Conservation (phyloP, 768 basidiomycete species). For the Pluteus cervinus region DNA sequence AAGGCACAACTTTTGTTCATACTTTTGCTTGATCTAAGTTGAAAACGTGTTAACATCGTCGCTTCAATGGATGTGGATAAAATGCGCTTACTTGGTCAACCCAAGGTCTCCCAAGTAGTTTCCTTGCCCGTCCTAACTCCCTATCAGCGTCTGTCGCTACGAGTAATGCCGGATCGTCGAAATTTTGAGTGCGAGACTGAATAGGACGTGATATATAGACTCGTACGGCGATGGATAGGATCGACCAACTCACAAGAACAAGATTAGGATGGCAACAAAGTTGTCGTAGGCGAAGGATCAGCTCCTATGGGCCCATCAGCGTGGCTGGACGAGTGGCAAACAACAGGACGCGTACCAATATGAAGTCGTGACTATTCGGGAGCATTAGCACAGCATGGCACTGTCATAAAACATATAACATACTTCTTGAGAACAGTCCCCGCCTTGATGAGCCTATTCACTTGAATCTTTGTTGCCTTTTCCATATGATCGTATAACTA, state of each 20-base stretch:
- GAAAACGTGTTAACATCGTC: background rate
- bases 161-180: constrained; percentile 45
- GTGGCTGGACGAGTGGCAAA: background rate
- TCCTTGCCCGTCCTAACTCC: constrained; percentile 54
- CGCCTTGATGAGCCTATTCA: constrained; percentile 56
- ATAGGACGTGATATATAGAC: background rate
- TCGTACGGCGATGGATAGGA: background rate
- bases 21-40: constrained; percentile 32
- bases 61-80: background rate
- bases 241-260: constrained; percentile 48
- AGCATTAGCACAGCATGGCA: background rate
- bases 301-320: constrained; percentile 32
- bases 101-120: constrained; percentile 32
- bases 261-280: constrained; percentile 70
- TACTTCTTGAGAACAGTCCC: constrained; percentile 71
- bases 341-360: constrained; percentile 31
- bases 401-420: constrained; percentile 15
- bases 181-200: constrained; percentile 36
- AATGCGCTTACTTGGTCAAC: constrained; percentile 9
- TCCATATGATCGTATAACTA: constrained; percentile 58
- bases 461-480: constrained; percentile 41
- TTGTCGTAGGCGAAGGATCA: constrained; percentile 74
- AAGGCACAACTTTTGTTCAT: no score
- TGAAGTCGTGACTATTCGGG: constrained; percentile 34
- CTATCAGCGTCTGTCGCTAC: constrained; percentile 43